Base-by-base conservation (phyloP, 257 asterid species). In the Lithospermum erythrorhizon region DNA sequence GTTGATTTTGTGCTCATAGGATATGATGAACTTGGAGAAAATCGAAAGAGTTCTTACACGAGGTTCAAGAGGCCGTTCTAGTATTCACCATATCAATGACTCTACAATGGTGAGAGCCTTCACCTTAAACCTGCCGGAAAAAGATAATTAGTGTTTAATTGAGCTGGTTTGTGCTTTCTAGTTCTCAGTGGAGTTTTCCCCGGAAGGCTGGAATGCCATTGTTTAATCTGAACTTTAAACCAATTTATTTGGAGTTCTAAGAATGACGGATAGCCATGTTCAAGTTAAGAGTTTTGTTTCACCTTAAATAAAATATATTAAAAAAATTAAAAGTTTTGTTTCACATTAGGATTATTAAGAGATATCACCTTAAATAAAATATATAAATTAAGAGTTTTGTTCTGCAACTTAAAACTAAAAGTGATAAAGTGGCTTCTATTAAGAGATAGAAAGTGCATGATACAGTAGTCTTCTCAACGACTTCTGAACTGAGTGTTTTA, bases 61-160 rank as follows among this genome's bases (percentile, higher is more conserved):
- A 78, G 93, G 94, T 70, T 70, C 81, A 65, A 77, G 73, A 67
- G 90, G 94, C 66, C 83, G 79, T 72, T 81, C 96, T 62, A 88
- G 76, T 70, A 74, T 88, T 69, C 98, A 91, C 81, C 98, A 86
- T 72, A 81, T 91, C 63, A 71, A 86, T 64, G 98, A 91, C 67
- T 32, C 82, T 62, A 62, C 77, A 48, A 88, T 88, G 98, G 98
- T 88, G 75, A 45, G 59, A 53, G 65, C 21, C 17, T 21, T 21
- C 53, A 47, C 62, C 9, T 37, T 17, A 41, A 41, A 41, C 49
- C 49, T 53, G 23, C 24, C 21, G 13, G 20, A 53, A 4, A 20
- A 53, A 53, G 3, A 53, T n/a, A 6, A 8, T 52, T 53, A 6
- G 6, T 53, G 24, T 53, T 53, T 53, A 53, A 7, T 6, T 19